Base-by-base conservation (phyloP, 164 flowering plant genomes). In the Magnolia kwangsiensis region DNA sequence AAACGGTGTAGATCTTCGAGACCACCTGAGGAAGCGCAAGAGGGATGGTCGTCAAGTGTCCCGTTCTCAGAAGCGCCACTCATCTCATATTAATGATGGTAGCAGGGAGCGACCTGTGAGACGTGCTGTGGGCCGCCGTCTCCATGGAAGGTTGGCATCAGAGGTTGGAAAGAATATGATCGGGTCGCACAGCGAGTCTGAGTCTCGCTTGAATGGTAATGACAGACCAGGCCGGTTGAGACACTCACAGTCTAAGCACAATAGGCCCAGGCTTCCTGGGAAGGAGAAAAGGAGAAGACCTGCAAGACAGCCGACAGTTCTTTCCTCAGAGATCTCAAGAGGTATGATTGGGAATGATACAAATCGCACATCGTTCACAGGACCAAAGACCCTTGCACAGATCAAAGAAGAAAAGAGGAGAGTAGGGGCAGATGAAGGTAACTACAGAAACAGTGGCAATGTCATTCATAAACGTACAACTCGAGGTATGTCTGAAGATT, bases 371-470 rank as follows among this genome's bases (percentile, higher is more conserved):
- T 76, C 81, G 19, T 90, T 90, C 81, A 31, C 85, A 4, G 92
- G 91, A 50, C 94, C 93, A 23, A 90, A 87, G 82, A 77, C 87
- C 63, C 89, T 90, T 77, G 85, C 84, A 18, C 85, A 90, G 83
- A 89, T 89, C 71, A 88, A 77, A 81, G 91, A 89, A 78, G 91
- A 84, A 78, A 89, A 85, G 81, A 80, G 78, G 51, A 88, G 78
- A 76, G 76, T 74, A 23, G 81, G 75, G 76, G 86, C 58, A 77
- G 67, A 59, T 74, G 80, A 76, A 59, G 78, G 77, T 68, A 58
- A 27, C 69, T 63, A 29, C 61, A 72, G 69, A 71, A 79, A 50
- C 79, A 18, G 49, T 9, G 77, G 74, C 11, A 64, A 21, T 64
- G 31, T 73, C 7, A 20, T 16, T 5, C 13, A 8, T 27, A 23